Conservation (phyloP, 768 basidiomycete genomes). For the Podaxis sp. region DNA sequence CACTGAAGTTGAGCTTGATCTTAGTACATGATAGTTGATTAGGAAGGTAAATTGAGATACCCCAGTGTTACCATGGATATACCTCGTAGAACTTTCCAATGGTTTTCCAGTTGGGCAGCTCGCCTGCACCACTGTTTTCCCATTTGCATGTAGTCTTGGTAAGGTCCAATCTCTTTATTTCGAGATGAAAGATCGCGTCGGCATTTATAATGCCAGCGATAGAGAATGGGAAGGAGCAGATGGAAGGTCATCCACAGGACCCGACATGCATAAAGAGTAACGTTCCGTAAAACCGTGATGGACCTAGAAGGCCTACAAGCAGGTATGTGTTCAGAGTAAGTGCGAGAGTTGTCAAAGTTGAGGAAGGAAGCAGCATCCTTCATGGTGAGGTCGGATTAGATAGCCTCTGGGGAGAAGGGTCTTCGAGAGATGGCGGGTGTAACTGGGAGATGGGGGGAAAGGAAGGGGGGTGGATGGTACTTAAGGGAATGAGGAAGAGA, state of each 20-base stretch:
- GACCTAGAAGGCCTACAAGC: no score
- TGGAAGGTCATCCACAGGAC: neutral
- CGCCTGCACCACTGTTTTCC: neutral
- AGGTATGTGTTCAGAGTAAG: conserved; percentile 27
- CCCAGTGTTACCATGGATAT: neutral
- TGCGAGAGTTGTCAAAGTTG: conserved; percentile 36
- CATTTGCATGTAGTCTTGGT: neutral
- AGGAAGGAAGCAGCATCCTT: conserved; percentile 31
- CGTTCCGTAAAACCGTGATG: no score
- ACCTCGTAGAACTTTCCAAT: neutral
- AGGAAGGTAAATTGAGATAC: neutral
- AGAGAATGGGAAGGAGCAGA: neutral
- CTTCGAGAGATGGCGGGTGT: conserved; percentile 37
- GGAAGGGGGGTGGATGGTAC: conserved; percentile 23
- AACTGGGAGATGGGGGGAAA: conserved; percentile 36
- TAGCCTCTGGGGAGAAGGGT: conserved; percentile 29
- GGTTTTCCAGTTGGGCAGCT: neutral
- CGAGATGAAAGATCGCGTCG: neutral
- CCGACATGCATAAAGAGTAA: neutral
- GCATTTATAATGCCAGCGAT: neutral
- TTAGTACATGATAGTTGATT: neutral
- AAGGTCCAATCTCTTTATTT: neutral
- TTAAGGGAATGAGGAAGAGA: conserved; percentile 31
- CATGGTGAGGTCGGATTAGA: conserved; percentile 25
- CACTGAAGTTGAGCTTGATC: neutral